A percentile compares a stretch with the other conserved stretches of the same genome.
phyloP scores from a whole-genome alignment of 2,329 filamentous ascomycete genomes.

The Knoxdaviesia capensis region DNA sequence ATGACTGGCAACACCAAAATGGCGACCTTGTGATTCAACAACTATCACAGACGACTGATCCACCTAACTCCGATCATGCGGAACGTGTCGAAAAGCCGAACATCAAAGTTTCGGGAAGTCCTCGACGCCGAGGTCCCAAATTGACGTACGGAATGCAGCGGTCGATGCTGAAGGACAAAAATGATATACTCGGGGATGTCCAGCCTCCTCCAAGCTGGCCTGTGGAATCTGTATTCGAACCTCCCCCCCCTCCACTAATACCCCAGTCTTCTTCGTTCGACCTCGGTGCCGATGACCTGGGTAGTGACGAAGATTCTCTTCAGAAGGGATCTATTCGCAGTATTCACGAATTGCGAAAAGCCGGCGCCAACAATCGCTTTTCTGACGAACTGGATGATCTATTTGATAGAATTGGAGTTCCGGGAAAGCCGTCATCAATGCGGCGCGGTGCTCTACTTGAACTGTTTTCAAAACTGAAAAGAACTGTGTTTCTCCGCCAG shows the following conservation, averaged over 20 bases:
- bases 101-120: too few relatives aligned
- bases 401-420: conserved; percentile 35
- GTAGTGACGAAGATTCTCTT: conserved; percentile 18
- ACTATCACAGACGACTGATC: too few relatives aligned
- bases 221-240: conserved; percentile 1
- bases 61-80: too few relatives aligned
- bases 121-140: conserved; percentile 11
- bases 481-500: conserved; percentile 43
- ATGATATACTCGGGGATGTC: too few relatives aligned
- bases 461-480: conserved; percentile 34
- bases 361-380: conserved; percentile 45
- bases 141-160: conserved; percentile 17
- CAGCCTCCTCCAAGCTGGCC: neutral
- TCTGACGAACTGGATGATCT: conserved; percentile 46
- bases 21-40: too few relatives aligned
- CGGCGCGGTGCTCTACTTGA: conserved; percentile 39
- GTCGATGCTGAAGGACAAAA: conserved; percentile 3
- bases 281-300: conserved; percentile 7
- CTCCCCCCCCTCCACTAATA: neutral
- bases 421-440: conserved; percentile 26
- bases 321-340: conserved; percentile 34
- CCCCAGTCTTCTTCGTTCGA: conserved; percentile 3
- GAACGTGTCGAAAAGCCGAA: too few relatives aligned
- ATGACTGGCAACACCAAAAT: neutral
- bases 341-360: conserved; percentile 44